Conservation (phyloP, 805 yeast genomes). For the baker's yeast (Saccharomyces cerevisiae) region DNA sequence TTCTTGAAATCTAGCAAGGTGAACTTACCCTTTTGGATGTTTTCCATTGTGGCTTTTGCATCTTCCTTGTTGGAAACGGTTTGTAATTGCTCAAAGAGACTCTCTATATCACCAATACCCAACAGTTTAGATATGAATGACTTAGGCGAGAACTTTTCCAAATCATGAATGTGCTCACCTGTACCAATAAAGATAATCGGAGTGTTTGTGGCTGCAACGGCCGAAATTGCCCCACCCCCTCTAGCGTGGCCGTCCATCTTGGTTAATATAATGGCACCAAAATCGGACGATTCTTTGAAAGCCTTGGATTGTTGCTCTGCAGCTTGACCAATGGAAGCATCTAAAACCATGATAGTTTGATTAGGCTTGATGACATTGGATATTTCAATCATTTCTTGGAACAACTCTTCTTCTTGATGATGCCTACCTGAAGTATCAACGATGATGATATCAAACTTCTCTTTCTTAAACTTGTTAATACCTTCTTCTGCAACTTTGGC, state of each 20-base stretch:
- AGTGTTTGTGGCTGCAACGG: constrained; percentile 93
- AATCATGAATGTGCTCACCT: constrained; percentile 91
- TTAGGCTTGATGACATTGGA: constrained; percentile 83
- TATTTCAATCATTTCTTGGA: constrained; percentile 91
- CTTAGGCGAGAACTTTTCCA: constrained; percentile 84
- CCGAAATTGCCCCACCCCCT: constrained; percentile 99
- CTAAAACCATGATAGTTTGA: constrained; percentile 95
- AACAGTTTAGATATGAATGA: constrained; percentile 83
- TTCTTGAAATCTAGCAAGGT: constrained; percentile 86
- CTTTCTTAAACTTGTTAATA: constrained; percentile 83
- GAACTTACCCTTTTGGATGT: constrained; percentile 90
- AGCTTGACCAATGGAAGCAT: constrained; percentile 96
- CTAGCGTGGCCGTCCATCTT: constrained; percentile 98
- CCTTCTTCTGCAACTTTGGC: constrained; percentile 87
- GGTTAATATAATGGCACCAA: constrained; percentile 90
- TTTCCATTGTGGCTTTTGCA: constrained; percentile 84
- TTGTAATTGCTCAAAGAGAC: constrained; percentile 88
- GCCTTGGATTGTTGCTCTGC: constrained; percentile 94
- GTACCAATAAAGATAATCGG: constrained; percentile 96
- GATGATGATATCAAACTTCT: constrained; percentile 83
- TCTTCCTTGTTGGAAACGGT: constrained; percentile 63
- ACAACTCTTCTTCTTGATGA: constrained; percentile 84
- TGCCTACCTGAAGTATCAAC: constrained; percentile 98
- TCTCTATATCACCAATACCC: constrained; percentile 93
- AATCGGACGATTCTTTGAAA: constrained; percentile 84